Evolutionary conservation across 2,329 filamentous ascomycete genomes (phyloP).

Genomic region (Fusarium albidum): DNA sequence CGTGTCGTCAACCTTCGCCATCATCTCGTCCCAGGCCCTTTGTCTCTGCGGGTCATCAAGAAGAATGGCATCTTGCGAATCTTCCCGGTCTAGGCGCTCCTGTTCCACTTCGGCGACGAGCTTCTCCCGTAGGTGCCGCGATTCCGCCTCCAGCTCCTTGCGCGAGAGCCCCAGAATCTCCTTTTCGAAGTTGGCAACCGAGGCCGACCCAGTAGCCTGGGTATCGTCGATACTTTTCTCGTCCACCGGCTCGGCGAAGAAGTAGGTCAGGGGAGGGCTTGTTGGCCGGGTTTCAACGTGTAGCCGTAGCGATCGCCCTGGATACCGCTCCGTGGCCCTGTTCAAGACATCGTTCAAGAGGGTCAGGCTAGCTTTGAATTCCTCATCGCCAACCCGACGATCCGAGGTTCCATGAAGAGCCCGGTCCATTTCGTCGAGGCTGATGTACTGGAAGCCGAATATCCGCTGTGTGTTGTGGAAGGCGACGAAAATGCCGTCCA

Average conservation of each 20-base stretch:
- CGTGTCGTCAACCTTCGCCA: slow-evolving; percentile 62
- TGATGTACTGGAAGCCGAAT: slow-evolving; percentile 97
- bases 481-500: slow-evolving; percentile 98
- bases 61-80: slow-evolving; percentile 16
- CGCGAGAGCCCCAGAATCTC: slow-evolving; percentile 62
- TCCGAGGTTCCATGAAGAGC: slow-evolving; percentile 82
- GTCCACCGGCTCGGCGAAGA: slow-evolving; percentile 87
- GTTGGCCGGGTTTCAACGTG: slow-evolving; percentile 80
- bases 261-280: slow-evolving; percentile 76
- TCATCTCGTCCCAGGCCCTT: slow-evolving; percentile 62
- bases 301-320: slow-evolving; percentile 77
- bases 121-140: slow-evolving; percentile 5
- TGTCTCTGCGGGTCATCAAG: slow-evolving; percentile 41
- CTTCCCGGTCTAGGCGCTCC: slow-evolving; percentile 23
- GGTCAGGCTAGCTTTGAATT: slow-evolving; percentile 83
- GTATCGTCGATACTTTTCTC: slow-evolving; percentile 75
- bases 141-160: slow-evolving; percentile 40
- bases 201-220: slow-evolving; percentile 72
- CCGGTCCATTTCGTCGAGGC: slow-evolving; percentile 85
- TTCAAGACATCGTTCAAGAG: slow-evolving; percentile 83
- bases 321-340: slow-evolving; percentile 77
- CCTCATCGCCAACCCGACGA: slow-evolving; percentile 74
- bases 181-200: slow-evolving; percentile 74
- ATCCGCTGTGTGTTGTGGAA: slow-evolving; percentile 95
- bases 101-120: slow-evolving; percentile 15